These are phyloP conservation scores for Pyrenochaeta sp. DNA, from an alignment of 2,329 filamentous ascomycete genomes.

Conservation along the genomic window DNA sequence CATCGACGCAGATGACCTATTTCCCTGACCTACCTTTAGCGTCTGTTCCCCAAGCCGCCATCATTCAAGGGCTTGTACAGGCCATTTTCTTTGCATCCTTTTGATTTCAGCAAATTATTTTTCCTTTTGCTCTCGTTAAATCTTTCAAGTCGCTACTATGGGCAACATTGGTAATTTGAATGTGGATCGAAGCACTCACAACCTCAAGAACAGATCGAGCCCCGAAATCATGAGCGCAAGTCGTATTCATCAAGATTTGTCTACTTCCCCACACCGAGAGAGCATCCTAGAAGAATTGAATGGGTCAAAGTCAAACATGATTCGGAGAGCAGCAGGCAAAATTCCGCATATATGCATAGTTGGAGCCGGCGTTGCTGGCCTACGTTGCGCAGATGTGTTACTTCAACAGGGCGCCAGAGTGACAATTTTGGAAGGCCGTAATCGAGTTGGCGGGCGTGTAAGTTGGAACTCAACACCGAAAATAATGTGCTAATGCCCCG, in stretches of 20 bases:
- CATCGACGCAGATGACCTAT: neutral
- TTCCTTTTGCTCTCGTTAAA: neutral
- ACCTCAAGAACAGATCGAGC: slow-evolving; percentile 24
- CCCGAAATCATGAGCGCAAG: slow-evolving; percentile 24
- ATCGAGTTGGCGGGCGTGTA: slow-evolving; percentile 72
- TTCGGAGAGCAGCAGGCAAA: slow-evolving; percentile 42
- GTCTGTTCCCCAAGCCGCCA: no score
- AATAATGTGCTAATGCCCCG: slow-evolving; percentile 5
- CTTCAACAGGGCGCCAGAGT: slow-evolving; percentile 70
- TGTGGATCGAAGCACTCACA: slow-evolving; percentile 36
- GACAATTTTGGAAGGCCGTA: slow-evolving; percentile 72
- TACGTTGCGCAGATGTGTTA: slow-evolving; percentile 74
- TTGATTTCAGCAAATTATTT: no score
- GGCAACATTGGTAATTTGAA: slow-evolving; percentile 36
- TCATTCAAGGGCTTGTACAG: no score
- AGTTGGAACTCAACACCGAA: slow-evolving; percentile 12
- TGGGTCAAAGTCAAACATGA: slow-evolving; percentile 28
- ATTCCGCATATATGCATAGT: slow-evolving; percentile 69
- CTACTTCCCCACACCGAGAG: slow-evolving; percentile 36
- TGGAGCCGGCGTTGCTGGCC: slow-evolving; percentile 73
- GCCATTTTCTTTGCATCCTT: no score
- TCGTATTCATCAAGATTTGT: slow-evolving; percentile 46
- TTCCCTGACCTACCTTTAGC: no score
- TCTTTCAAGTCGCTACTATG: slow-evolving; percentile 14
- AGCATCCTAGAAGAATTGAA: slow-evolving; percentile 25